Base-by-base conservation (phyloP, 176 grass and related monocot species). In the Avena sativa region DNA sequence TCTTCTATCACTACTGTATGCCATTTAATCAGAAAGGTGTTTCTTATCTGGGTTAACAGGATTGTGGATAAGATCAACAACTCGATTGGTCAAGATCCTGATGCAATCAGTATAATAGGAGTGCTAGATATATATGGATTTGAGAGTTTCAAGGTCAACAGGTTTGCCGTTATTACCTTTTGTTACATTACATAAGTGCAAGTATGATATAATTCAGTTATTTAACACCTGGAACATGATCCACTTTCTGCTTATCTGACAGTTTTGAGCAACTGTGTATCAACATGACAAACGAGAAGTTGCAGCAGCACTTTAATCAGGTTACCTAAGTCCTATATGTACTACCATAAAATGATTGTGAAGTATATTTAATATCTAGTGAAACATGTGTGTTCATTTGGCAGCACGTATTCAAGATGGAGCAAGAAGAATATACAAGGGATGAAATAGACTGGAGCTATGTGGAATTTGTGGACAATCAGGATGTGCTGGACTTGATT, bases 51-150 rank as follows among this genome's bases (percentile, higher is more conserved):
- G 13, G 19, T 59, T 74, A 25, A 86, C 88, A 98, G 96, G 96
- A 80, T 98, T 48, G 96, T 98, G 52, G 93, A 98, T 66, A 98
- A 95, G 86, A 98, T 98, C 79, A 98, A 98, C 81, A 98, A 66
- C 40, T 98, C 96, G 63, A 95, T 98, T 57, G 96, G 96, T 59
- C 96, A 98, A 66, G 96, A 98, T 88, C 96, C 88, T 66, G 72
- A 81, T 91, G 93, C 96, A 14, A 92, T 56, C 40, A 64, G 91
- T 84, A 92, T 98, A 89, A 98, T 98, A 79, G 96, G 96, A 63
- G 96, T 98, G 58, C 93, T 98, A 50, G 96, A 98, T 95, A 98
- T 98, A 55, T 98, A 98, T 88, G 96, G 96, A 71, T 98, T 98
- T 75, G 96, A 98, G 80, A 98, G 88, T 86, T 98, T 98, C 88